Base-by-base conservation (phyloP, 1,284 basidiomycete species). In the Ustilago xerochloae region DNA sequence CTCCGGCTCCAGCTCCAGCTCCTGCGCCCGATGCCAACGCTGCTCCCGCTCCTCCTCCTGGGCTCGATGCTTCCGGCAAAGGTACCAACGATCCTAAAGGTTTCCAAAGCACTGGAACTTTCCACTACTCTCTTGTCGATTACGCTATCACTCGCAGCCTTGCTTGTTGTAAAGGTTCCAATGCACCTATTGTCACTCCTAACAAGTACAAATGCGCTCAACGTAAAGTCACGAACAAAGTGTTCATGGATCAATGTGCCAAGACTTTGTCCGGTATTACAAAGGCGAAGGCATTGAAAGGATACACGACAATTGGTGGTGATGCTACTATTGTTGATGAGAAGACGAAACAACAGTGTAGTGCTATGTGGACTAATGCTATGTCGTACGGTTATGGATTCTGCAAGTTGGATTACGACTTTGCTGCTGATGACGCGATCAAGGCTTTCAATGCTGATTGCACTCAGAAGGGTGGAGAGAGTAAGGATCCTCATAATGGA, bases 71-170 rank as follows among this genome's bases (percentile, higher is more conserved):
- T 0, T 20, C 5, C 4, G 67, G 63, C 4, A 57, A 57, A 24
- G 18, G 7, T 9, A 66, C 69, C 29, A 72, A 66, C 53, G 60
- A 62, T 30, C 46, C 51, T 24, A 52, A 62, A 28, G 63, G 63
- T 6, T 73, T 73, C 64, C 58, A 67, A 4, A 51, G 26, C 32
- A 1, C 36, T 8, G 70, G 70, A 9, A 67, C 53, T 1, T 73
- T 73, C 48, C 52, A 51, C 43, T 73, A 73, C 46, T 18, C 64
- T 0, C 50, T 73, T 2, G 60, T 63, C 47, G 70, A 73, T 29
- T 54, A 67, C 26, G 28, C 60, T 33, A 61, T 73, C 39, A 67
- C 70, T 20, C 57, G 35, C n/a, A 29, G 46, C 9, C 39, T 64
- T 12, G 49, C 48, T 2, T 73, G 70, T 39, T 73, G 70, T 36